Conservation (phyloP, 306 rosid species). For the Vigna angularis region DNA sequence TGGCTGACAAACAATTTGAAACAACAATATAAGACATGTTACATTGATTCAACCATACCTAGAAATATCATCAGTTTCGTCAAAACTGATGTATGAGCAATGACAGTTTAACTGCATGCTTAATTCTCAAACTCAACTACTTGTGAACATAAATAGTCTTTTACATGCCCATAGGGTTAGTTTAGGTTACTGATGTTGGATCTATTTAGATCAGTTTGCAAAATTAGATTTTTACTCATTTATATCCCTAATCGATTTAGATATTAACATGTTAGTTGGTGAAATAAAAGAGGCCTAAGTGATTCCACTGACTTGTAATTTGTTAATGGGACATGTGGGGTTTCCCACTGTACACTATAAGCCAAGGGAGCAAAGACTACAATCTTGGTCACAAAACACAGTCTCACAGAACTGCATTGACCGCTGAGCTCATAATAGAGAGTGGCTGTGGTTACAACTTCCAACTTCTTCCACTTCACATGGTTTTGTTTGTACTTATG, state of each 20-base stretch:
- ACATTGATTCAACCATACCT: not conserved
- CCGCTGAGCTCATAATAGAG: constrained; percentile 39
- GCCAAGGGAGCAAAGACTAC: constrained; percentile 4
- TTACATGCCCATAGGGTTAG: no score
- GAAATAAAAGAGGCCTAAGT: not conserved
- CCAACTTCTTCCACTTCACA: constrained; percentile 37
- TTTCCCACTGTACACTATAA: constrained; percentile 14
- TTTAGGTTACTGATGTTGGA: no score
- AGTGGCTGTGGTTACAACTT: constrained; percentile 33
- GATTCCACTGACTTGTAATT: constrained; percentile 2
- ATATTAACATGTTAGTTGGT: not conserved
- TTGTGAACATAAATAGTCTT: no score
- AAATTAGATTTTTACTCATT: no score
- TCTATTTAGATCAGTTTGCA: no score
- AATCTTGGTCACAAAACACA: not conserved
- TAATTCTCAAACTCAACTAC: not conserved
- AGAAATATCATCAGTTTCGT: not conserved
- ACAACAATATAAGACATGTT: not conserved
- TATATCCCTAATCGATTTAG: no score
- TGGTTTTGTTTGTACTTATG: constrained; percentile 24
- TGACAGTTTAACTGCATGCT: not conserved
- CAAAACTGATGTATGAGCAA: not conserved
- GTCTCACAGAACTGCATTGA: constrained; percentile 20
- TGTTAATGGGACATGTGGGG: constrained; percentile 32
- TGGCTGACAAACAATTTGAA: constrained; percentile 52